phyloP scores from a whole-genome alignment of 805 yeast species.

The Wickerhamomyces chambardii region DNA sequence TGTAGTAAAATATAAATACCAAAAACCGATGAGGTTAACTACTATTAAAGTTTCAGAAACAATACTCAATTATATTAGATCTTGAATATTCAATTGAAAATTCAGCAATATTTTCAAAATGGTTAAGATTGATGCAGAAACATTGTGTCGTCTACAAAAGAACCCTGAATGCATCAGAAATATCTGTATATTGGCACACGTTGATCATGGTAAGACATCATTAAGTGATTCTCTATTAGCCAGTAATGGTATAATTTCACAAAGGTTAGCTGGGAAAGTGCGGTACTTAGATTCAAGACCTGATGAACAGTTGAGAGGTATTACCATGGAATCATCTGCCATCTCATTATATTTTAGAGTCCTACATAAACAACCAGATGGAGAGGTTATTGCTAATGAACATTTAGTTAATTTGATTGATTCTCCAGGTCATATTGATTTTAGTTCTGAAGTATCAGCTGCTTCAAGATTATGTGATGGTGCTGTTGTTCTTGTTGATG shows the following conservation, averaged over 20 bases:
- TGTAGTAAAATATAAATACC: no score
- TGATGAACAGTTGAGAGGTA: slow-evolving; percentile 94
- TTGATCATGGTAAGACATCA: slow-evolving; percentile 97
- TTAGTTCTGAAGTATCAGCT: slow-evolving; percentile 91
- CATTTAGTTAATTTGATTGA: slow-evolving; percentile 87
- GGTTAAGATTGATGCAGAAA: slow-evolving; percentile 55
- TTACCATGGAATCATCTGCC: slow-evolving; percentile 96
- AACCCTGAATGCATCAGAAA: slow-evolving; percentile 70
- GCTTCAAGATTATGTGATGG: slow-evolving; percentile 97
- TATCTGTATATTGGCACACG: slow-evolving; percentile 95
- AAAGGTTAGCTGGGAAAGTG: slow-evolving; percentile 90
- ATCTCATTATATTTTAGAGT: slow-evolving; percentile 87
- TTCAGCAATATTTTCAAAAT: slow-evolving; percentile 4
- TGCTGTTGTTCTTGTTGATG: slow-evolving; percentile 91
- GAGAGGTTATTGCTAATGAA: slow-evolving; percentile 47
- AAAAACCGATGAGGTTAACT: no score
- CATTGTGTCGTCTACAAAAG: slow-evolving; percentile 57
- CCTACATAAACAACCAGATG: slow-evolving; percentile 32
- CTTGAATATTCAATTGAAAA: no score
- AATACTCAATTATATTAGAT: no score
- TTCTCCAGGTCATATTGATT: slow-evolving; percentile 99
- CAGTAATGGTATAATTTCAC: slow-evolving; percentile 93
- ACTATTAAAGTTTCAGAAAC: no score
- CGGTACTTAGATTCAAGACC: slow-evolving; percentile 88
- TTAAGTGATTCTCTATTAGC: slow-evolving; percentile 88